Base-by-base conservation (phyloP, 2,329 filamentous ascomycete species). In the Diaporthe citri region DNA sequence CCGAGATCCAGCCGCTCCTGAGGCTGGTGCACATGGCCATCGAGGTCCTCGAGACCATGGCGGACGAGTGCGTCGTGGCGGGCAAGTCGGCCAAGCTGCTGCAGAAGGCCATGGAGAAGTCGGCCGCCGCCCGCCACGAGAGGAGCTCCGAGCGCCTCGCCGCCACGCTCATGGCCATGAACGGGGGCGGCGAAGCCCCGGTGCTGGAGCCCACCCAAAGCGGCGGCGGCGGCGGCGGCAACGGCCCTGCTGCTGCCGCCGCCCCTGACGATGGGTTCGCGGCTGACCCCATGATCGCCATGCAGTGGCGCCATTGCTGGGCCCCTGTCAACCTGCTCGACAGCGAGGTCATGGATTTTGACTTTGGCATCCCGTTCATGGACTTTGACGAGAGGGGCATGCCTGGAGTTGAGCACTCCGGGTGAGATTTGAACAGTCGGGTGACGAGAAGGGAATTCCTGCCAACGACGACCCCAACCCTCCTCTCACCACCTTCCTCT, bases 41-140 rank as follows among this genome's bases (percentile, higher is more conserved):
- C 48, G 75, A 76, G 41, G 64, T 76, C 41, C 75, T 76, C 34
- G 69, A 76, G 57, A 71, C 69, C 59, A 76, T 76, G 75, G 73
- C 75, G 9, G 75, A 76, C 48, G 75, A 76, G 28, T 80, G 80
- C 56, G 74, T 81, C 48, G 80, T 81, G 6, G 80, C 80, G 3
- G 69, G 79, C 31, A 74, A 78, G 51, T 79, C 80, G 6, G 80
- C 80, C 28, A 78, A 77, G 52, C 66, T 81, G n/a, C 75, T 81
- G 5, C 79, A 77, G 36, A 77, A 77, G 28, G 79, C 79, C 1
- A 78, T 78, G 52, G 78, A 80, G 43, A 75, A 75, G 60, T 77
- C 76, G 4, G 71, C 55, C 46, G 46, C 75, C 66, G n/a, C 55
- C 28, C 69, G 69, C 8, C 67, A 74, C 67, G 72, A 79, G 34